Conservation (phyloP, 1,284 basidiomycete genomes). For the Pseudozyma sp. region DNA sequence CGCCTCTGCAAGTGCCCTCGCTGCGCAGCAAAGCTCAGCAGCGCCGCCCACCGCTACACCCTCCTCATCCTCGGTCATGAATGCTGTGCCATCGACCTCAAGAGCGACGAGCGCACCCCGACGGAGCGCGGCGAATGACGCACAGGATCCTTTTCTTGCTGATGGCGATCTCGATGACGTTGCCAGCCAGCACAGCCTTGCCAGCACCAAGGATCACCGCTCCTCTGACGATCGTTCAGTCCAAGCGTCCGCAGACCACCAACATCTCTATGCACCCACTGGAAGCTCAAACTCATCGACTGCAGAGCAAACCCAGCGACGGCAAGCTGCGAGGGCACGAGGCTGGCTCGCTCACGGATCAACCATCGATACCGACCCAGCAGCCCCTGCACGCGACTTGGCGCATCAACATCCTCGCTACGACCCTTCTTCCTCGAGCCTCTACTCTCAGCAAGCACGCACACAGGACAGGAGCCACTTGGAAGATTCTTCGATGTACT, state of each 20-base stretch:
- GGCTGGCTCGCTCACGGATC: constrained; percentile 56
- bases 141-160: constrained; percentile 52
- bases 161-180: constrained; percentile 49
- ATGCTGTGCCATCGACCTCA: neutral
- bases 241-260: constrained; percentile 1
- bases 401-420: constrained; percentile 3
- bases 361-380: constrained; percentile 21
- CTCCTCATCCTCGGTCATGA: neutral
- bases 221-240: constrained; percentile 22
- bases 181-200: constrained; percentile 34
- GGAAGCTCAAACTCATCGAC: constrained; percentile 9
- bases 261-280: neutral
- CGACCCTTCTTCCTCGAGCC: constrained; percentile 21
- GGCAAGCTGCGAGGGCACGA: constrained; percentile 24
- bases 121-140: constrained; percentile 11
- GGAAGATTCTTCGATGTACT: constrained; percentile 27
- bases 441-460: constrained; percentile 18
- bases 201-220: constrained; percentile 29
- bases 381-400: neutral
- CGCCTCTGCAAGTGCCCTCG: constrained; percentile 17
- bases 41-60: neutral
- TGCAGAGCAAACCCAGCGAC: constrained; percentile 20
- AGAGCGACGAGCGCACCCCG: neutral
- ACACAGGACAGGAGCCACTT: constrained; percentile 17
- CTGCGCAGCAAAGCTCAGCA: neutral